Evolutionary conservation across 148 eudicot species (phyloP).

Genomic region (Diospyros kaki): DNA sequence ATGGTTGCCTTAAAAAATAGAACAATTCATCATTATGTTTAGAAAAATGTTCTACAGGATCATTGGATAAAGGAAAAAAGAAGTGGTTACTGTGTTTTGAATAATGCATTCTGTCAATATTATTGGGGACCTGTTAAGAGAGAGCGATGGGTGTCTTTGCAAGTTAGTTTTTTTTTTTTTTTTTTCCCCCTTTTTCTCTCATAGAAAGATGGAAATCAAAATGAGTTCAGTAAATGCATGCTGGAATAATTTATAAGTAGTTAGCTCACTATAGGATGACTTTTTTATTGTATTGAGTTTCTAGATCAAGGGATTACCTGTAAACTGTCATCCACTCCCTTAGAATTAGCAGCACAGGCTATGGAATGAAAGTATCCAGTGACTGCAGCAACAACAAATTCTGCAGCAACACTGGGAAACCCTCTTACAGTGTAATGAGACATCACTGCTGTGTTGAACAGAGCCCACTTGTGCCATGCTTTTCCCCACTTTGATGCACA

Average conservation of each 20-base stretch:
- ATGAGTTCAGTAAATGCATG: neutral
- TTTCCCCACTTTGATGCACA: conserved; percentile 80
- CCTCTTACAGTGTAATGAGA: conserved; percentile 84
- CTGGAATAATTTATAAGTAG: conserved; percentile 4
- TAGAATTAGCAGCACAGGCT: conserved; percentile 92
- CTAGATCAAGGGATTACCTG: conserved; percentile 49
- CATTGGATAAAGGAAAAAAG: too few species aligned
- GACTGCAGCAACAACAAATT: conserved; percentile 92
- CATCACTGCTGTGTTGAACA: conserved; percentile 97
- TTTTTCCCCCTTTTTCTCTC: neutral
- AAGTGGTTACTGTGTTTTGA: too few species aligned
- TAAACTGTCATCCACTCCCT: conserved; percentile 96
- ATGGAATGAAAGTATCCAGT: conserved; percentile 97
- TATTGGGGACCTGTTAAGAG: too few species aligned
- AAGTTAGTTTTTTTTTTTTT: too few species aligned
- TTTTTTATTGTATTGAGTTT: neutral
- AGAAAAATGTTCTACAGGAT: too few species aligned
- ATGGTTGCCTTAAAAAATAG: too few species aligned
- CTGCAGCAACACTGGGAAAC: conserved; percentile 45
- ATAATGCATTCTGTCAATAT: too few species aligned
- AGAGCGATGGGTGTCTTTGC: too few species aligned
- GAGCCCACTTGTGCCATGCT: conserved; percentile 99
- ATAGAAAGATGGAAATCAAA: neutral
- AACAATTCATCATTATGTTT: too few species aligned
- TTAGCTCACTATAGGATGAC: neutral